phyloP scores from a whole-genome alignment of 495 filamentous ascomycete genomes.

The Penicillium daleae region DNA sequence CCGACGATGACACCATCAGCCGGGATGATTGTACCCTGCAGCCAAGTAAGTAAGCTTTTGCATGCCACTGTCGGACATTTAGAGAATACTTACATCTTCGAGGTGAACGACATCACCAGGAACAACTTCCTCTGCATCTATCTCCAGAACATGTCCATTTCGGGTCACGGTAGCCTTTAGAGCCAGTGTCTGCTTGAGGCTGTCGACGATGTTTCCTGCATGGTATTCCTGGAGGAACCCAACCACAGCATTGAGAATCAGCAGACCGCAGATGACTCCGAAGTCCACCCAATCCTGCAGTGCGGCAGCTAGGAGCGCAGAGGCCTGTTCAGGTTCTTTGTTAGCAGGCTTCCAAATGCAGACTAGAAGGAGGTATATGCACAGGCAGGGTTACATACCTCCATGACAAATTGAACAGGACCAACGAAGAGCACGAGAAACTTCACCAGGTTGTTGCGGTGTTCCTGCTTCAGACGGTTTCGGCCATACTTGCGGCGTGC shows the following conservation, averaged over 20 bases:
- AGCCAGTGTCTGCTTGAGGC: slow-evolving; percentile 86
- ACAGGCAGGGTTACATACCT: slow-evolving; percentile 53
- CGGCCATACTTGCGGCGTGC: slow-evolving; percentile 76
- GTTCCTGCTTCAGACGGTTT: slow-evolving; percentile 90
- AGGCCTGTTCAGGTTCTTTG: slow-evolving; percentile 51
- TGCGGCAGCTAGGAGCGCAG: slow-evolving; percentile 76
- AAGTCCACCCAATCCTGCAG: slow-evolving; percentile 79
- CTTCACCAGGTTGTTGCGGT: slow-evolving; percentile 80
- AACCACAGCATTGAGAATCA: slow-evolving; percentile 79
- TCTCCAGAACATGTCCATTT: slow-evolving; percentile 69
- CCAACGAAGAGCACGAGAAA: slow-evolving; percentile 86
- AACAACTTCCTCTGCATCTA: slow-evolving; percentile 79
- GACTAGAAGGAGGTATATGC: background rate
- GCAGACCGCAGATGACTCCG: slow-evolving; percentile 74
- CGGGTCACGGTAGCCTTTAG: slow-evolving; percentile 84
- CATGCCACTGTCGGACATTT: background rate
- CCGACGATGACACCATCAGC: slow-evolving; percentile 86
- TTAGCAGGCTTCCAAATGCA: background rate
- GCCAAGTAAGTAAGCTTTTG: slow-evolving; percentile 10
- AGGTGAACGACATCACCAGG: slow-evolving; percentile 88
- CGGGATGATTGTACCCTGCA: slow-evolving; percentile 79
- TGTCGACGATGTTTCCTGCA: slow-evolving; percentile 89
- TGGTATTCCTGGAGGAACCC: slow-evolving; percentile 90
- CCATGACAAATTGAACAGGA: slow-evolving; percentile 94
- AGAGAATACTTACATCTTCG: slow-evolving; percentile 63